These are phyloP conservation scores for Triticum dicoccoides DNA, from an alignment of 176 grass and related monocot genomes.

Conservation along the genomic window DNA sequence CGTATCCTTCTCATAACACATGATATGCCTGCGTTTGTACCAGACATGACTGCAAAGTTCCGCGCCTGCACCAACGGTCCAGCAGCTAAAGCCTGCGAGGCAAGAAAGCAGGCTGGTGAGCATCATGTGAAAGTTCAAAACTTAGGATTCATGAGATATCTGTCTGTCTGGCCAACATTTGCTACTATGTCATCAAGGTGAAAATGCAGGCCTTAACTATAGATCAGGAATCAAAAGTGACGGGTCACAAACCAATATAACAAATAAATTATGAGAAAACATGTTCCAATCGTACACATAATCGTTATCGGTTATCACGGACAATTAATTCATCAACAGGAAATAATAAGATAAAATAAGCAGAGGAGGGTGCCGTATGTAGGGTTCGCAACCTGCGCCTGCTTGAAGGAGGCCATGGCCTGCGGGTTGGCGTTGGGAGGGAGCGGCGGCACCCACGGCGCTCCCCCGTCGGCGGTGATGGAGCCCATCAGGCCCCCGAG, in stretches of 20 bases:
- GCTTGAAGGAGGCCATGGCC: slow-evolving; percentile 64
- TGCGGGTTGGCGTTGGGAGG: slow-evolving; percentile 49
- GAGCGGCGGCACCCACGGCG: slow-evolving; percentile 30
- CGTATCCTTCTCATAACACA: slow-evolving; percentile 90
- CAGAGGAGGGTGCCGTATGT: background rate
- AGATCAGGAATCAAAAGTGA: background rate
- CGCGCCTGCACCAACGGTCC: slow-evolving; percentile 79
- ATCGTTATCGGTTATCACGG: background rate
- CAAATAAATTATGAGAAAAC: background rate
- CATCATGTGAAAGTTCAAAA: background rate
- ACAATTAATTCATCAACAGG: background rate
- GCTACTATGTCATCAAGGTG: background rate
- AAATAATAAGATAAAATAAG: background rate
- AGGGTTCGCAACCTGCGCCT: slow-evolving; percentile 62
- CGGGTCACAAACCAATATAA: background rate
- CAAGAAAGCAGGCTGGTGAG: slow-evolving; percentile 4
- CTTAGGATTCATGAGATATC: background rate
- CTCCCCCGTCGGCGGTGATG: slow-evolving; percentile 49
- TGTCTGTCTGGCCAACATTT: background rate
- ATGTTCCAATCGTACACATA: slow-evolving; percentile 6
- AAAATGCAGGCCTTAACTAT: background rate
- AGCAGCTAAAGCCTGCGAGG: slow-evolving; percentile 66
- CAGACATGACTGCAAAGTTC: slow-evolving; percentile 91
- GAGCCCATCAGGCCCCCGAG: slow-evolving; percentile 58
- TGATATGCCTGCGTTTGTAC: slow-evolving; percentile 78